Base-by-base conservation (phyloP, 2,329 filamentous ascomycete species). In the Parastagonospora avenae region DNA sequence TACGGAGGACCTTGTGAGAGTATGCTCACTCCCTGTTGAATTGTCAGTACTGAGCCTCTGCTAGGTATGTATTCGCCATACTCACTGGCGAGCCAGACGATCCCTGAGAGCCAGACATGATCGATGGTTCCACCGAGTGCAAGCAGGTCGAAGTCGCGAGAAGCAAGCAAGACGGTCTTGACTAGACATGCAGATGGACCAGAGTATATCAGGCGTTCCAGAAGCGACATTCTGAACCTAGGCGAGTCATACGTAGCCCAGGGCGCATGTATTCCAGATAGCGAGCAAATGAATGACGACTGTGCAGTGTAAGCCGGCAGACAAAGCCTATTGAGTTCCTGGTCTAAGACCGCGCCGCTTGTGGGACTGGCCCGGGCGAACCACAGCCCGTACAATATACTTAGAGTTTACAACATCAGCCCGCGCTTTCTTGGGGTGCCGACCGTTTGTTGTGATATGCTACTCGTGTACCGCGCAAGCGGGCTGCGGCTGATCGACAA, bases 1-100 rank as follows among this genome's bases (percentile, higher is more conserved):
- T 70, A 72, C 41, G 70, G 70, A 51, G 68, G 62, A n/a, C 54
- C 51, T 43, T 42, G 44, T 37, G 42, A 48, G 11, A 42, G 19
- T 27, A 46, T 36, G 4, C 38, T 29, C n/a, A 38, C 42, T 28
- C 33, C 45, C 56, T 63, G 52, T 19, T 27, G 42, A 41, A 59
- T 39, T 14, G 31, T 50, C 38, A 55, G 15, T 46, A 43, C 16
- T 30, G 27, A 14, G n/a, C 9, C 27, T 2, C 35, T 33, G n/a
- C 41, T 16, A 39, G 15, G 7, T 19, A 3, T 10, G 9, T 7
- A 35, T 29, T 6, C 12, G 10, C 12, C 8, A 35, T 8, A 36
- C 19, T 24, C 8, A 48, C 35, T 14, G 16, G n/a, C 16, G n/a
- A 33, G 27, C 30, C 19, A 54, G 56, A 50, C 35, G 45, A 42